Percentiles rank a stretch among this genome's conserved stretches.
phyloP scores from a whole-genome alignment of 2,329 filamentous ascomycete species.

The Didymella glomerata region DNA sequence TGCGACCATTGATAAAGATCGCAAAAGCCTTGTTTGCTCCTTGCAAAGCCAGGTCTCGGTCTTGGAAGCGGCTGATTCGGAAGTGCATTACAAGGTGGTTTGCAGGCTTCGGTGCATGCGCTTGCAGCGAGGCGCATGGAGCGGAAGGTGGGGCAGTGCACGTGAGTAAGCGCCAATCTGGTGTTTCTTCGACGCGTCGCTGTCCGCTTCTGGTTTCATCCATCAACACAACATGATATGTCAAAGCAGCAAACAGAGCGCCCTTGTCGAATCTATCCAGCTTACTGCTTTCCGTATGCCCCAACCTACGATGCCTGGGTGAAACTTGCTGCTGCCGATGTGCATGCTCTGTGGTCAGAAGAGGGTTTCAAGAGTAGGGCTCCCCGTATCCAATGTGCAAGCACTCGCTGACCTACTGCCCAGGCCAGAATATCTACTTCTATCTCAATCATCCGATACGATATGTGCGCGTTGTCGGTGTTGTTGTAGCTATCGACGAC shows the following conservation, averaged over 20 bases:
- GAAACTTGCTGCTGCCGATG: constrained; percentile 64
- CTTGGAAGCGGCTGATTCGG: constrained; percentile 42
- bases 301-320: constrained; percentile 71
- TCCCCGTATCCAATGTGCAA: neutral
- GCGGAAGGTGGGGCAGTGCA: constrained; percentile 17
- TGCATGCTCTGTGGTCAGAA: constrained; percentile 61
- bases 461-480: constrained; percentile 56
- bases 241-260: constrained; percentile 35
- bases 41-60: constrained; percentile 22
- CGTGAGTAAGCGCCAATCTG: constrained; percentile 16
- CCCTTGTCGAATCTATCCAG: constrained; percentile 60
- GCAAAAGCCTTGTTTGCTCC: constrained; percentile 39
- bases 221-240: constrained; percentile 43
- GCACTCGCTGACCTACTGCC: neutral
- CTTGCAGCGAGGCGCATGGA: constrained; percentile 11
- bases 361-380: constrained; percentile 61
- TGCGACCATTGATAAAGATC: neutral
- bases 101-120: constrained; percentile 17
- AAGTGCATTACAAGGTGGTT: constrained; percentile 20
- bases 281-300: constrained; percentile 67
- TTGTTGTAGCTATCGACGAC: constrained; percentile 56
- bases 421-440: constrained; percentile 65
- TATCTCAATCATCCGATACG: constrained; percentile 63
- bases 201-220: constrained; percentile 15
- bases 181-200: constrained; percentile 31